Conservation (phyloP, 768 basidiomycete species). For the Trichaptum fuscoviolaceum region DNA sequence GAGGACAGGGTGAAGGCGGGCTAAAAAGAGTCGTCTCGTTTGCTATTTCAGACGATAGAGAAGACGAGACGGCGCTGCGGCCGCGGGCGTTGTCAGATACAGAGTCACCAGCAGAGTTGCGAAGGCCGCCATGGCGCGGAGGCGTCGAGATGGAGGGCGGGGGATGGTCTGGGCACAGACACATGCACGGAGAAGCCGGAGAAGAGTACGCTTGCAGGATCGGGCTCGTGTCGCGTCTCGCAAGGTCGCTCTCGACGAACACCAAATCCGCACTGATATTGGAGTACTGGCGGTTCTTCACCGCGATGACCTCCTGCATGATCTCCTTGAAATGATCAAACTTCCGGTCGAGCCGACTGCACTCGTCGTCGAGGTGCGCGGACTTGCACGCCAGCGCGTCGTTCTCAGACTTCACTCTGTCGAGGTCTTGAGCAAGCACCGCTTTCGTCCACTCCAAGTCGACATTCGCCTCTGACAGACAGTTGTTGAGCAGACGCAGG, state of each 20-base stretch:
- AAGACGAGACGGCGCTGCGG: background rate
- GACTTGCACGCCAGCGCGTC: background rate
- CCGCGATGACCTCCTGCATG: background rate
- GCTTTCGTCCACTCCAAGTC: background rate
- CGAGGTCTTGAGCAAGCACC: background rate
- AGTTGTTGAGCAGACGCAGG: background rate
- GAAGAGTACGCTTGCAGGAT: background rate
- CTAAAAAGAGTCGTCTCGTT: background rate
- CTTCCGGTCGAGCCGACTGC: background rate
- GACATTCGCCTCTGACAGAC: background rate
- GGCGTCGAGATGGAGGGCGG: background rate
- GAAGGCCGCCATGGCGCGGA: background rate
- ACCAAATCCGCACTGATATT: background rate
- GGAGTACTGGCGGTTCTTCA: background rate
- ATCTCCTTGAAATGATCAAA: background rate
- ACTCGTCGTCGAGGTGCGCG: background rate
- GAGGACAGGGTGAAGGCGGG: background rate
- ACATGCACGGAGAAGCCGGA: background rate
- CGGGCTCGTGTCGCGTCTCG: background rate
- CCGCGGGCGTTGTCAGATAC: background rate
- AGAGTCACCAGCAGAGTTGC: background rate
- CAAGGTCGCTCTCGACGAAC: background rate
- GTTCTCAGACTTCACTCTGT: background rate
- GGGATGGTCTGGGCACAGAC: background rate
- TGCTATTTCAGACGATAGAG: background rate